phyloP scores from a whole-genome alignment of 2,329 filamentous ascomycete genomes.

The Talaromyces sp. region DNA sequence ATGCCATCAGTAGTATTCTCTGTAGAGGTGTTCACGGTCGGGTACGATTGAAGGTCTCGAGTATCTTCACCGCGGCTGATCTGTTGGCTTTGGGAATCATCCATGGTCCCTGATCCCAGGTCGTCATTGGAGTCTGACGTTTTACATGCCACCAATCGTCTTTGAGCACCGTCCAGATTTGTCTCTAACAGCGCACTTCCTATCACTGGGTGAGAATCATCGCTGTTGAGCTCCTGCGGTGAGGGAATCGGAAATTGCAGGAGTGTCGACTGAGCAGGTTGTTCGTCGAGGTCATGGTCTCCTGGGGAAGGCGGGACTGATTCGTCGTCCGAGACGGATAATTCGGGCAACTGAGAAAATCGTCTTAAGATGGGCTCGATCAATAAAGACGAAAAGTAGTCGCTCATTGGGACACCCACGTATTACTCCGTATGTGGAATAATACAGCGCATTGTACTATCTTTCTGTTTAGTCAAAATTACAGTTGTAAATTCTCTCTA shows the following conservation, averaged over 20 bases:
- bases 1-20: background rate
- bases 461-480: background rate
- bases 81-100: slow-evolving; percentile 2
- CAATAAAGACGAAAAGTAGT: slow-evolving; percentile 40
- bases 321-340: slow-evolving; percentile 9
- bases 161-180: background rate
- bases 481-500: background rate
- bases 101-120: slow-evolving; percentile 1
- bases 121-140: slow-evolving; percentile 6
- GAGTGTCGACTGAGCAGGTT: slow-evolving; percentile 7
- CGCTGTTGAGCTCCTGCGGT: slow-evolving; percentile 12
- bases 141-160: slow-evolving; percentile 6
- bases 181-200: background rate
- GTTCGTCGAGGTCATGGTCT: slow-evolving; percentile 15
- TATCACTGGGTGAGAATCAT: background rate
- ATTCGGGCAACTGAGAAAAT: slow-evolving; percentile 27
- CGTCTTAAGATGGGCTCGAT: slow-evolving; percentile 41
- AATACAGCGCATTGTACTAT: background rate
- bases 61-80: background rate
- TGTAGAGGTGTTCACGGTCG: background rate
- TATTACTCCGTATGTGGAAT: background rate
- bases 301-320: slow-evolving; percentile 20
- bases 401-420: slow-evolving; percentile 35
- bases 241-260: slow-evolving; percentile 17
- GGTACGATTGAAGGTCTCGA: background rate